phyloP scores from a whole-genome alignment of 2,329 filamentous ascomycete genomes.

The Sarocladium strictum region DNA sequence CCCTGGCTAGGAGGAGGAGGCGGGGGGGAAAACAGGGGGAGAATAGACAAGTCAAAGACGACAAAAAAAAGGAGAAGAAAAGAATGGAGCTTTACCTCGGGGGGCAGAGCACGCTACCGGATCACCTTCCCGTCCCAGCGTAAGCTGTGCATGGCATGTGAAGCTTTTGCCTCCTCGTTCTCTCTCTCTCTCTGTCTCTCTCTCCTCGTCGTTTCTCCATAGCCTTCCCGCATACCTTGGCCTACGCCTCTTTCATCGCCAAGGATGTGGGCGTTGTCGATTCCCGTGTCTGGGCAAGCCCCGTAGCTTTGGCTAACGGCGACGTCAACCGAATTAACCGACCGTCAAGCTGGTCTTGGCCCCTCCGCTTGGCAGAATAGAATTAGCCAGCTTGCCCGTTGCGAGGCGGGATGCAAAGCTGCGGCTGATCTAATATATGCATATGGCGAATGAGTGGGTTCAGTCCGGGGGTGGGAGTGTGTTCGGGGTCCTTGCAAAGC shows the following conservation, averaged over 20 bases:
- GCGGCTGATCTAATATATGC: neutral
- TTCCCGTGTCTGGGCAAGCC: neutral
- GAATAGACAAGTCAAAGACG: neutral
- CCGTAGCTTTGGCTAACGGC: neutral
- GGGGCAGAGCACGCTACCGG: neutral
- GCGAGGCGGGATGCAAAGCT: neutral
- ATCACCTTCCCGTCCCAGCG: neutral
- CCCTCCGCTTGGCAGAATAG: neutral
- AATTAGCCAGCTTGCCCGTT: neutral
- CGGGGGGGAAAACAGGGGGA: neutral
- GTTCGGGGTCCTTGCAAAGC: too few relatives aligned
- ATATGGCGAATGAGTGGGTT: neutral
- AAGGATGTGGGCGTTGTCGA: neutral
- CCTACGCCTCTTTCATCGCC: neutral
- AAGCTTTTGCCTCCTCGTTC: too few relatives aligned
- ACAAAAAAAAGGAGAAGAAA: neutral
- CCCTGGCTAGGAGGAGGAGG: neutral
- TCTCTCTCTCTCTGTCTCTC: too few relatives aligned
- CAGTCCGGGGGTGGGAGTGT: too few relatives aligned
- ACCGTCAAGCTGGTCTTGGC: slow-evolving; percentile 1
- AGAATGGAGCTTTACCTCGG: slow-evolving; percentile 8
- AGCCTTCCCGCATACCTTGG: neutral
- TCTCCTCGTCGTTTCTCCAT: neutral
- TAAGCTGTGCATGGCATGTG: too few relatives aligned
- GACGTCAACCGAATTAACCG: slow-evolving; percentile 4